Conservation (phyloP, 2,329 filamentous ascomycete genomes). For the Diaporthe citri region DNA sequence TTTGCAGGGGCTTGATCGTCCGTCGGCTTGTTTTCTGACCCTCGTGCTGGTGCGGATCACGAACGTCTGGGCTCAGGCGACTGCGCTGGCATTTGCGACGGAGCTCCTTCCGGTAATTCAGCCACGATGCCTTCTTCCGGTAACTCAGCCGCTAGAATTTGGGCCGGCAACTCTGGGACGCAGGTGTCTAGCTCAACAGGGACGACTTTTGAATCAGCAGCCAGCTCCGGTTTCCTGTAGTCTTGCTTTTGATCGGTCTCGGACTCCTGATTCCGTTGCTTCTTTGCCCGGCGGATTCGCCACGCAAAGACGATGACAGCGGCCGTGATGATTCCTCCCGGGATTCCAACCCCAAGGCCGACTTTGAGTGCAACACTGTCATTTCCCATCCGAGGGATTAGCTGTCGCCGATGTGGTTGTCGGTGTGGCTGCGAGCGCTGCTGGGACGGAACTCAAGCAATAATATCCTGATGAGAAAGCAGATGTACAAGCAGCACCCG, state of each 20-base stretch:
- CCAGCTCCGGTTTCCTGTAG: neutral
- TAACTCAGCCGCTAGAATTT: conserved; percentile 1
- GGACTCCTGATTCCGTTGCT: neutral
- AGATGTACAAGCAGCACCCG: neutral
- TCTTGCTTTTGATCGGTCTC: neutral
- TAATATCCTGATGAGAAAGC: neutral
- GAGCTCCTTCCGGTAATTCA: neutral
- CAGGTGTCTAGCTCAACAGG: neutral
- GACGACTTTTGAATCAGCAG: neutral
- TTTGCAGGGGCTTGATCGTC: neutral
- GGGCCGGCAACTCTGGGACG: neutral
- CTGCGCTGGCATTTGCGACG: neutral
- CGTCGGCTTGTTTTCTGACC: neutral
- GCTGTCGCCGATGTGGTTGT: neutral
- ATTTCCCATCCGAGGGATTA: no score
- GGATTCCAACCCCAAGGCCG: conserved; percentile 16
- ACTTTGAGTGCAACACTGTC: neutral
- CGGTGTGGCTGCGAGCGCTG: neutral
- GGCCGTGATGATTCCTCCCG: neutral
- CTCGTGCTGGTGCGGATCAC: neutral
- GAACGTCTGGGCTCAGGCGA: neutral
- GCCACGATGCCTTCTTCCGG: conserved; percentile 12
- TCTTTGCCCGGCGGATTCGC: neutral
- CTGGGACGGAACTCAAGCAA: neutral
- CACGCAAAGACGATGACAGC: neutral